Evolutionary conservation across 2,329 filamentous ascomycete species (phyloP), one percentile per base, ranked within the genome.

Genomic region (Ophiostoma sp.): DNA sequence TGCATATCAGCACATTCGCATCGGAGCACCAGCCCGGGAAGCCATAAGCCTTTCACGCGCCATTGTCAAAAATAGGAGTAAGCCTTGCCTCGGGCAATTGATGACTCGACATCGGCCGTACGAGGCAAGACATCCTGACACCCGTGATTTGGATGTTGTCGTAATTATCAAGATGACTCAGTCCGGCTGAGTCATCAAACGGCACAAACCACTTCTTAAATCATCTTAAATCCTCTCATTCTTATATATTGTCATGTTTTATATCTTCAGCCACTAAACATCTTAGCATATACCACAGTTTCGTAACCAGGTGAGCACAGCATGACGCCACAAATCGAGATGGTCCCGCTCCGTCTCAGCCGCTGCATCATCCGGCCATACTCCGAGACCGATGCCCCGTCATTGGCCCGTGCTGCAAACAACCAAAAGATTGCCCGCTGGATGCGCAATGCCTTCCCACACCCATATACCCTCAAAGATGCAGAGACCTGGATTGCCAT

Each of bases 391-490:
- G 52, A 57, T 27, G 52, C 52, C 10, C 52, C 23, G 10, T 13
- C 52, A 27, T 15, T 57, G 10, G 52, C 52, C 10, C 23, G 11
- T 4, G 52, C 52, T 13, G 52, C 52, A 27, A 27, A 31, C 10
- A 57, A 57, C 23, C 3, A 6, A 3, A 57, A 57, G 11, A 57
- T 57, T 5, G 52, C 52, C 52, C n/a, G 52, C 10, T 57, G 52
- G 52, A 57, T 57, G 52, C 52, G 52, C 52, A 57, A 57, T 57
- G 23, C 52, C 7, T 57, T 57, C 13, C 52, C 52, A 27, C 52
- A 57, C 23, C 52, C 52, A 57, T 57, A 57, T 15, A 57, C 52
- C 5, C 52, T 23, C n/a, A 27, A 27, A 15, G 52, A 57, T 57
- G 52, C 52, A 27, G n/a, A 57, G 11, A 27, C 52, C 4, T 57